Conservation (phyloP, 257 asterid genomes). For the Eustoma russellianum region DNA sequence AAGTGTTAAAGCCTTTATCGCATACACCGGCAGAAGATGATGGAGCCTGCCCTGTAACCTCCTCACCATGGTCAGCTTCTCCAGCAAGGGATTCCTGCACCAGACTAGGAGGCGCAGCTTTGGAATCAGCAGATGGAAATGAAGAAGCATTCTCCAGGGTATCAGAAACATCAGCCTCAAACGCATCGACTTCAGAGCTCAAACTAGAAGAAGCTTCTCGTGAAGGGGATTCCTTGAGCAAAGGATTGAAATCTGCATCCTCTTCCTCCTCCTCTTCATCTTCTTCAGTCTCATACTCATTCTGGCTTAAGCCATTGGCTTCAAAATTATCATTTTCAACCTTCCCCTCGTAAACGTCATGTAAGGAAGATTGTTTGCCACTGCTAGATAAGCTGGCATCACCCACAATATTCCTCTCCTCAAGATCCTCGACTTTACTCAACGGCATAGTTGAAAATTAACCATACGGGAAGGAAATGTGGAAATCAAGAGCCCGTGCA, state of each 20-base stretch:
- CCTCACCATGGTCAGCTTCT: constrained; percentile 48
- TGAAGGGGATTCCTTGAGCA: constrained; percentile 50
- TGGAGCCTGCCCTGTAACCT: constrained; percentile 34
- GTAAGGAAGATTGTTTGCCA: constrained; percentile 21
- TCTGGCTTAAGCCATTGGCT: constrained; percentile 17
- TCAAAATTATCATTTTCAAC: constrained; percentile 16
- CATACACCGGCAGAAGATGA: constrained; percentile 25
- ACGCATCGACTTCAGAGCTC: constrained; percentile 82
- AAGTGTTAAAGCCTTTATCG: constrained; percentile 21
- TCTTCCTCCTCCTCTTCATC: constrained; percentile 85
- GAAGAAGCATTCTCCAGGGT: constrained; percentile 31
- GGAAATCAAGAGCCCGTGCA: constrained; percentile 3
- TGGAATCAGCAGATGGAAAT: constrained; percentile 15
- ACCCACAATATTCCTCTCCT: constrained; percentile 17
- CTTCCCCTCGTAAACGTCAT: constrained; percentile 22
- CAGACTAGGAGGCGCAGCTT: constrained; percentile 13
- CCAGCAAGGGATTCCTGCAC: constrained; percentile 28
- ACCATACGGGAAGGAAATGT: constrained; percentile 9
- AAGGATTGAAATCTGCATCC: constrained; percentile 85
- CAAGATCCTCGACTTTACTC: constrained; percentile 23
- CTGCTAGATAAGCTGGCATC: constrained; percentile 16
- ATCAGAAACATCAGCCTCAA: constrained; percentile 48
- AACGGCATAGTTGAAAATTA: constrained; percentile 23
- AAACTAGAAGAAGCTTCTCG: constrained; percentile 81
- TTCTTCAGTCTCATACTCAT: constrained; percentile 18